Evolutionary conservation across 1,139 yeast species (phyloP).

Genomic region (Meyerozyma sp.): DNA sequence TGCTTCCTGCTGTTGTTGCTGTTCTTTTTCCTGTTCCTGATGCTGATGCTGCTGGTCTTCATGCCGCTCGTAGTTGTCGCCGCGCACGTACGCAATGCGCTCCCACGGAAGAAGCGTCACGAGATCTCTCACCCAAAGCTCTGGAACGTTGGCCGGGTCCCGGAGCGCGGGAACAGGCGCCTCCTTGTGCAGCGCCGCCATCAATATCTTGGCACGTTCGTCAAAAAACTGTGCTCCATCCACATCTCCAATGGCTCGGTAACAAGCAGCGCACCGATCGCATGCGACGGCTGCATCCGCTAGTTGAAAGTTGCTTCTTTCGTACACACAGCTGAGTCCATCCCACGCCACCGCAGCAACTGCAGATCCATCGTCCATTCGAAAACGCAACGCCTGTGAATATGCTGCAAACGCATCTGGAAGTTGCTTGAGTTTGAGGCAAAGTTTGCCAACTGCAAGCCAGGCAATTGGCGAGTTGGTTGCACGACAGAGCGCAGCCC

Average conservation of each 20-base stretch:
- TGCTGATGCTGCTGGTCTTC: slow-evolving; percentile 6
- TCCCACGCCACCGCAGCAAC: slow-evolving; percentile 63
- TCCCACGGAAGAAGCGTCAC: slow-evolving; percentile 40
- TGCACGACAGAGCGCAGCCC: slow-evolving; percentile 51
- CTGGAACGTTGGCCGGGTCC: slow-evolving; percentile 48
- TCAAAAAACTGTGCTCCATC: slow-evolving; percentile 37
- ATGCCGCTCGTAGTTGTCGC: slow-evolving; percentile 8
- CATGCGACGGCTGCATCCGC: slow-evolving; percentile 60
- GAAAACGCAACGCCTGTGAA: slow-evolving; percentile 55
- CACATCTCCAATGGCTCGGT: slow-evolving; percentile 42
- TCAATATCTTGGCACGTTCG: slow-evolving; percentile 36
- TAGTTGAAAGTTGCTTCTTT: slow-evolving; percentile 55
- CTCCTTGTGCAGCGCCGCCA: slow-evolving; percentile 37
- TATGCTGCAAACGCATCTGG: slow-evolving; percentile 66
- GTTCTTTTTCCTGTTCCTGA: slow-evolving; percentile 5
- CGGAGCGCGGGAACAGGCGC: slow-evolving; percentile 40
- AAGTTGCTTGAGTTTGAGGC: slow-evolving; percentile 52
- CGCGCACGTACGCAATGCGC: slow-evolving; percentile 34
- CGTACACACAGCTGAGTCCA: slow-evolving; percentile 60
- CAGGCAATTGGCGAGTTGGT: slow-evolving; percentile 55
- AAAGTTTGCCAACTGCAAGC: slow-evolving; percentile 61
- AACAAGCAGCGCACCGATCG: slow-evolving; percentile 47
- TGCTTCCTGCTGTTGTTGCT: slow-evolving; percentile 3
- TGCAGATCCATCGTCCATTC: slow-evolving; percentile 43
- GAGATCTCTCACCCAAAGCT: slow-evolving; percentile 40